Evolutionary conservation across 129 eudicot species (phyloP).

Genomic region (Lactuca saligna): DNA sequence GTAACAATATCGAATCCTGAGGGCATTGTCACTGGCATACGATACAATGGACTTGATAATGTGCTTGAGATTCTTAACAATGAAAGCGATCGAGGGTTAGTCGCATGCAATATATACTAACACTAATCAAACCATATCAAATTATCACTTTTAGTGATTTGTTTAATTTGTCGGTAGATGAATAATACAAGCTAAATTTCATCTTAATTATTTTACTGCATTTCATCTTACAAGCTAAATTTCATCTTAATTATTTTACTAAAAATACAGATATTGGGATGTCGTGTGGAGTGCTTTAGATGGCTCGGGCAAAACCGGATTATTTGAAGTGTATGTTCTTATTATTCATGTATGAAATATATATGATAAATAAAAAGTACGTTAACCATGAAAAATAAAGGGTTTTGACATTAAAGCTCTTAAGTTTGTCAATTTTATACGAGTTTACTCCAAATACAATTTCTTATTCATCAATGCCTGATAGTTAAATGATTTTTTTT

Average conservation of each 20-base stretch:
- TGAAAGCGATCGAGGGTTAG: slow-evolving; percentile 76
- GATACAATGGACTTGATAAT: slow-evolving; percentile 73
- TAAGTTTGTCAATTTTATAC: too few relatives aligned
- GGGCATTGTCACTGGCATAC: slow-evolving; percentile 73
- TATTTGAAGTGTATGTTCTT: slow-evolving; percentile 63
- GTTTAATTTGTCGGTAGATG: not conserved
- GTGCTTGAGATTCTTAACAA: slow-evolving; percentile 66
- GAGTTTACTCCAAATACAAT: too few relatives aligned
- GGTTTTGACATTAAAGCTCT: too few relatives aligned
- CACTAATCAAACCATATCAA: not conserved
- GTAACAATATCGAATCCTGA: slow-evolving; percentile 76
- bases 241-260: not conserved
- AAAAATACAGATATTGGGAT: slow-evolving; percentile 76
- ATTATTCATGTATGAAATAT: slow-evolving; percentile 1
- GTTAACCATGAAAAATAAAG: too few relatives aligned
- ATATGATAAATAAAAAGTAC: not conserved
- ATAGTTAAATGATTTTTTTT: too few relatives aligned
- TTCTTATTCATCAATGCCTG: too few relatives aligned
- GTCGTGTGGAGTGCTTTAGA: slow-evolving; percentile 83
- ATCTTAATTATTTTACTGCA: not conserved
- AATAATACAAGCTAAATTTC: not conserved
- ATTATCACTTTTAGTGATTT: not conserved
- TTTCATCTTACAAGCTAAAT: too few relatives aligned
- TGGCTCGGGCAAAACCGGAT: slow-evolving; percentile 62
- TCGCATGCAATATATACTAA: not conserved